Evolutionary conservation across 2,329 filamentous ascomycete genomes (phyloP).

Genomic region (Colletotrichum falcatum): DNA sequence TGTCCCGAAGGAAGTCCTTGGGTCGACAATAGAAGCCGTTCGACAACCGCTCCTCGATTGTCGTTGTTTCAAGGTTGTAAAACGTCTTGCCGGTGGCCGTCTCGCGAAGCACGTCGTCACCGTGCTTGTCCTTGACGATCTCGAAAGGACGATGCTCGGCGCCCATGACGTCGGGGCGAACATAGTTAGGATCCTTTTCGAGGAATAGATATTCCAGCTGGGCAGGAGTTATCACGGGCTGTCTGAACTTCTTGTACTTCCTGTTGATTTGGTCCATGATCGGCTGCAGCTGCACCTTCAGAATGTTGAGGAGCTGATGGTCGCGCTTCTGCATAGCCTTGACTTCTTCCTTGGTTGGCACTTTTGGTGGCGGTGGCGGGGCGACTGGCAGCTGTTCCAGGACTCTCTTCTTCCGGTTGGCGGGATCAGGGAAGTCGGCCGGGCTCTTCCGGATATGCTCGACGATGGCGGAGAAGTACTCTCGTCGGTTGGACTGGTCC

Average conservation of each 20-base stretch:
- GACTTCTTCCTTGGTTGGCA: constrained; percentile 81
- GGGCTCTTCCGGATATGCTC: constrained; percentile 84
- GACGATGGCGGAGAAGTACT: constrained; percentile 83
- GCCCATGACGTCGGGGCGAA: constrained; percentile 67
- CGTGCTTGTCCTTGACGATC: constrained; percentile 82
- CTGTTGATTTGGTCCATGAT: constrained; percentile 97
- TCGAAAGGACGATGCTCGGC: constrained; percentile 79
- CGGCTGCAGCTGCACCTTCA: constrained; percentile 91
- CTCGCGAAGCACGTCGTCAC: constrained; percentile 80
- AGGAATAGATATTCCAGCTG: constrained; percentile 86
- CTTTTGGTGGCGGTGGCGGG: constrained; percentile 75
- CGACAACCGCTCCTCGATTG: constrained; percentile 94
- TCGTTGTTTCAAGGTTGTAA: constrained; percentile 93
- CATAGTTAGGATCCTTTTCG: constrained; percentile 80
- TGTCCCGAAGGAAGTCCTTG: constrained; percentile 89
- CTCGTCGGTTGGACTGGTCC: constrained; percentile 70
- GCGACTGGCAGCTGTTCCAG: constrained; percentile 83
- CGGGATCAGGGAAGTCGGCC: constrained; percentile 86
- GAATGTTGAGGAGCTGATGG: constrained; percentile 82
- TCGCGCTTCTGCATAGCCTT: constrained; percentile 86
- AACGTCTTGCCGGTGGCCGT: constrained; percentile 84
- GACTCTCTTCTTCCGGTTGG: constrained; percentile 86
- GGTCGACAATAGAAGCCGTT: constrained; percentile 96
- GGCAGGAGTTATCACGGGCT: constrained; percentile 78
- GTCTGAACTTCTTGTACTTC: constrained; percentile 89